Evolutionary conservation across 2,329 filamentous ascomycete genomes (phyloP), one percentile per base, ranked within the genome.

Genomic region (Gliomastix tumulicola): DNA sequence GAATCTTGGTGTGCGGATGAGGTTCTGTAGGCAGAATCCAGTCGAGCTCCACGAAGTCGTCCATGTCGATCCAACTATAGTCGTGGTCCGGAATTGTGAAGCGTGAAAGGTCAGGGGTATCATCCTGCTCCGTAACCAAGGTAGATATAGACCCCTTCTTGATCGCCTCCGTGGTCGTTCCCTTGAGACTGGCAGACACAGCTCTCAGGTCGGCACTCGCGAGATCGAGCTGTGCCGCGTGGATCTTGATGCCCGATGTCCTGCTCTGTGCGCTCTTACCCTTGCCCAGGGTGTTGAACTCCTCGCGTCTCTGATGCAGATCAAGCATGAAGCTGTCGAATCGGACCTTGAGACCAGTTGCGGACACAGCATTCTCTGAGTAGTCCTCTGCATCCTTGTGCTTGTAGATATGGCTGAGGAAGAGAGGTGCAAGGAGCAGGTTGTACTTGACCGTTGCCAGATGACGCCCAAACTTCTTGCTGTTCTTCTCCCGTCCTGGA

Each of bases 391-490:
- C 79, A 52, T 98, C 92, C 56, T 96, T 96, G 65, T 98, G 92
- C 59, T 96, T 97, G 66, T 98, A 98, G 21, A 98, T 88, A 50
- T 98, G 92, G 48, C 89, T 94, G 44, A 98, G 76, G 58, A 94
- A 98, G 3, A 98, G 66, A 0, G 92, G 92, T 3, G 92, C 94
- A 13, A 98, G 69, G 4, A 97, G 72, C 17, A 98, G 66, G 44
- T 90, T 96, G 65, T 97, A 97, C 67, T 98, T 98, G 68, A 98
- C 89, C 8, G 94, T 98, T n/a, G 88, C 90, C 43, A 98, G 68
- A 60, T 98, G 94, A 34, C 92, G 79, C 12, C 90, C 90, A 56
- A 98, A 98, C 57, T 98, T 98, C 65, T 98, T 98, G 69, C 88
- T 96, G 32, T 88, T 92, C 68, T 95, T 96, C 49, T 96, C 92